Conservation (phyloP, 2,329 filamentous ascomycete species). For the Ophiocordyceps camponoti-rufipedis region DNA sequence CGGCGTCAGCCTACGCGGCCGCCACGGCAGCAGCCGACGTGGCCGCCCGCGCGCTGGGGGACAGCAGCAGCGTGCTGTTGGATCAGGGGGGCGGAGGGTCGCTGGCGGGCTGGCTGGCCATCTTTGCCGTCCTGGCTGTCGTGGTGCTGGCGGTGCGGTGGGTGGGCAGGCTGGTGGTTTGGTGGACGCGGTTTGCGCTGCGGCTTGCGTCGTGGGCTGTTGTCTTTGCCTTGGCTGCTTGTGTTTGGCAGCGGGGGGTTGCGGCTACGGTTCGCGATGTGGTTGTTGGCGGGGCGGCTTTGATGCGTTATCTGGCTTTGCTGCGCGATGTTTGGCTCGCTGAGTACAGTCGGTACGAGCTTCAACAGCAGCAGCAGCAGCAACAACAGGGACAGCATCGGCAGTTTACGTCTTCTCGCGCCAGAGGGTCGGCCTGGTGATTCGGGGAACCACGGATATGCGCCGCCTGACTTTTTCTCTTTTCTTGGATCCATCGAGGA, state of each 20-base stretch:
- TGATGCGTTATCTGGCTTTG: conserved; percentile 27
- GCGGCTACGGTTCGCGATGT: conserved; percentile 45
- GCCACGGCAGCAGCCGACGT: conserved; percentile 24
- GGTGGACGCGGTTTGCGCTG: conserved; percentile 53
- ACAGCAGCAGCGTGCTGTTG: too few relatives aligned
- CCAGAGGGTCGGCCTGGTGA: background rate
- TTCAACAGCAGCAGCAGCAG: conserved; percentile 15
- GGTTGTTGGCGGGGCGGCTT: conserved; percentile 20
- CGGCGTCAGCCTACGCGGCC: conserved; percentile 11
- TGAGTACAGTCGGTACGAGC: conserved; percentile 40
- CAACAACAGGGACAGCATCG: background rate
- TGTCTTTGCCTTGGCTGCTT: conserved; percentile 32
- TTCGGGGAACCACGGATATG: background rate
- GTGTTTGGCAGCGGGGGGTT: conserved; percentile 46
- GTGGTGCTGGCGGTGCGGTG: conserved; percentile 52
- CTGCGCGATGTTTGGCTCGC: conserved; percentile 35
- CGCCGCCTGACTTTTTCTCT: background rate
- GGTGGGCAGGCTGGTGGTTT: conserved; percentile 54
- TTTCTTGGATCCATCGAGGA: background rate
- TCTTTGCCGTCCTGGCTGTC: conserved; percentile 22
- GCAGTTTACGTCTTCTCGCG: background rate
- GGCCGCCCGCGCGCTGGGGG: background rate
- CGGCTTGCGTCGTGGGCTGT: conserved; percentile 45
- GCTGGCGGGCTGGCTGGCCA: conserved; percentile 12
- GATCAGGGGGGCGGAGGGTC: conserved; percentile 3